Base-by-base conservation (phyloP, 768 basidiomycete species). In the Suillus lakei region DNA sequence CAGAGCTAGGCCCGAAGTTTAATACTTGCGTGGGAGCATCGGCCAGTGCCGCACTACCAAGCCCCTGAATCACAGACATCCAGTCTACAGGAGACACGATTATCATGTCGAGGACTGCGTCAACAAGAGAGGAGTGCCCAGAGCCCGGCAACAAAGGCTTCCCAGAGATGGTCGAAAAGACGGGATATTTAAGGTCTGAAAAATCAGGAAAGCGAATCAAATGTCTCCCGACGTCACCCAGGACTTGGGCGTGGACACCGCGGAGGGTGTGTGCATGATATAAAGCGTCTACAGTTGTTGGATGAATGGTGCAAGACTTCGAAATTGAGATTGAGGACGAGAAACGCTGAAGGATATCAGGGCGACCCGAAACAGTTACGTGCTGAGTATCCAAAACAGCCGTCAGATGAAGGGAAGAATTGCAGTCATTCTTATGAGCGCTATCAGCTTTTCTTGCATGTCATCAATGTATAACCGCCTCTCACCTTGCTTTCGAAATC, bases 361-460 rank as follows among this genome's bases (percentile, higher is more conserved):
- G 88, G 58, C 77, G 81, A 28, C 88, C 89, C 3, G 88, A 90
- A 58, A 89, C 75, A 13, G 88, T 88, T 62, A 87, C 76, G 62
- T 80, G 83, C 13, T 68, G 74, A 61, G 81, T 77, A 64, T 83
- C 82, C 58, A 85, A 77, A 64, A 86, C 76, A 10, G 86, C 84
- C 1, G 87, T 88, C 53, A 89, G 74, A 70, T 74, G 79, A 70
- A 89, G 73, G 18, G 70, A 62, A 1, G 72, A 70, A 54, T 10
- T 6, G 23, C 38, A 58, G 12, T 58, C 26, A 26, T 58, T 39
- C 56, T 58, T 26, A 28, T 39, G 10, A 9, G 2, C 15, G 8
- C 5, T 18, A 10, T 56, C 3, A 58, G 38, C 26, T 12, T 39
- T 58, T 18, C 5, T 10, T 39, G 23, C 26, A 18, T 4, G 38